Conservation (phyloP, 116 monocot genomes). For the Posidonia oceanica region DNA sequence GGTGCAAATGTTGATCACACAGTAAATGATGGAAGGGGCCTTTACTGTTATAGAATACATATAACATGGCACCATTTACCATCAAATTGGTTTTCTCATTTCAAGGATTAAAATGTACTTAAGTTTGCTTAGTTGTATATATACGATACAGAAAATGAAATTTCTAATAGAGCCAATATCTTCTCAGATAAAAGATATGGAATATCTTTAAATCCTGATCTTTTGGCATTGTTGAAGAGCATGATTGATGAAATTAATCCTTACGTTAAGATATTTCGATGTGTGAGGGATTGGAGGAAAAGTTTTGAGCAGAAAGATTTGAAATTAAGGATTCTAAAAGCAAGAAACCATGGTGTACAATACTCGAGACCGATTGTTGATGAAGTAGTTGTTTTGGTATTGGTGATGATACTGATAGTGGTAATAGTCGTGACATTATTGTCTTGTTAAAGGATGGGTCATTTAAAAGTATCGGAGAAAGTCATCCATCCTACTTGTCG, state of each 20-base stretch:
- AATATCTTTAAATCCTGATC: background rate
- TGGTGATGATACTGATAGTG: background rate
- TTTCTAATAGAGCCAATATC: background rate
- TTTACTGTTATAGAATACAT: background rate
- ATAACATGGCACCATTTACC: background rate
- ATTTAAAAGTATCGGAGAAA: background rate
- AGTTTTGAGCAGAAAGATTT: too few species aligned
- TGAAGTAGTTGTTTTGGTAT: background rate
- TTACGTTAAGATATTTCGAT: too few species aligned
- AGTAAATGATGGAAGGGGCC: background rate
- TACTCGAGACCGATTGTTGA: background rate
- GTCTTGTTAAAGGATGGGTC: background rate
- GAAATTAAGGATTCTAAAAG: background rate
- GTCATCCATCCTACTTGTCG: background rate
- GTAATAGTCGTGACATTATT: background rate
- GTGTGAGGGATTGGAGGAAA: background rate
- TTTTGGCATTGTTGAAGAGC: background rate
- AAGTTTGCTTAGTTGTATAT: background rate
- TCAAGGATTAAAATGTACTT: background rate
- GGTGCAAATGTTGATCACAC: background rate
- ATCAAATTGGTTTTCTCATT: too few species aligned
- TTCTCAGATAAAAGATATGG: background rate
- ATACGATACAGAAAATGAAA: too few species aligned
- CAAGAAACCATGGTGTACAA: too few species aligned
- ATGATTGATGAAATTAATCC: background rate